These are phyloP conservation scores for Leptomonas pyrrhocoris DNA, from an alignment of 208 protist genomes.

Conservation along the genomic window DNA sequence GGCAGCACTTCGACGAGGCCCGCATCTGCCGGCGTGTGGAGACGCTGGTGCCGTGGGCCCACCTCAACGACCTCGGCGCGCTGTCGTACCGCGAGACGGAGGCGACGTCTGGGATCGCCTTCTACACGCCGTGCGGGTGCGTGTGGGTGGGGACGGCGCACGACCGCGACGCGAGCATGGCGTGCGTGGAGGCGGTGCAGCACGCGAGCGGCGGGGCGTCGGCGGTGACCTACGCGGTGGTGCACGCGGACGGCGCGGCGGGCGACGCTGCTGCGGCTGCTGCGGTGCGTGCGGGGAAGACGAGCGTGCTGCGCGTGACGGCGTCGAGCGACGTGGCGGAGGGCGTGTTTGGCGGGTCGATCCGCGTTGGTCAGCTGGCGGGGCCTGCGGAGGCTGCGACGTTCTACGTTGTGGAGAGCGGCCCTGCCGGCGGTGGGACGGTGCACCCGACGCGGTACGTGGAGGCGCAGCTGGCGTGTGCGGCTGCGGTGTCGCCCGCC, in stretches of 20 bases:
- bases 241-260: conserved; percentile 4
- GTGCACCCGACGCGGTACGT: conserved; percentile 35
- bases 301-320: conserved; percentile 21
- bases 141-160: conserved; percentile 17
- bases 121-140: conserved; percentile 30
- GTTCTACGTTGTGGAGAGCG: conserved; percentile 36
- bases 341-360: conserved; percentile 16
- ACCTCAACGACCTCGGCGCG: conserved; percentile 25
- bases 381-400: conserved; percentile 8
- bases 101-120: conserved; percentile 19
- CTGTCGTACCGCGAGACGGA: conserved; percentile 25
- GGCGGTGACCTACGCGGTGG: conserved; percentile 9
- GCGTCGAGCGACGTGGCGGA: conserved; percentile 14
- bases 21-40: conserved; percentile 34
- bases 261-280: not conserved
- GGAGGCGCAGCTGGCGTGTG: conserved; percentile 24
- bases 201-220: not conserved
- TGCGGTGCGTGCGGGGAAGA: conserved; percentile 12
- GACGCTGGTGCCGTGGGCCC: conserved; percentile 12
- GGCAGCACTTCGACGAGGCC: conserved; percentile 38
- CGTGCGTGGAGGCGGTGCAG: conserved; percentile 19
- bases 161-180: conserved; percentile 7
- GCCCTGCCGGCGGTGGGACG: conserved; percentile 20
- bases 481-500: conserved; percentile 10
- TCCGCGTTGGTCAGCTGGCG: conserved; percentile 23